Conservation (phyloP, 441 rosid genomes). For the Bocquillonia castaneifolia region DNA sequence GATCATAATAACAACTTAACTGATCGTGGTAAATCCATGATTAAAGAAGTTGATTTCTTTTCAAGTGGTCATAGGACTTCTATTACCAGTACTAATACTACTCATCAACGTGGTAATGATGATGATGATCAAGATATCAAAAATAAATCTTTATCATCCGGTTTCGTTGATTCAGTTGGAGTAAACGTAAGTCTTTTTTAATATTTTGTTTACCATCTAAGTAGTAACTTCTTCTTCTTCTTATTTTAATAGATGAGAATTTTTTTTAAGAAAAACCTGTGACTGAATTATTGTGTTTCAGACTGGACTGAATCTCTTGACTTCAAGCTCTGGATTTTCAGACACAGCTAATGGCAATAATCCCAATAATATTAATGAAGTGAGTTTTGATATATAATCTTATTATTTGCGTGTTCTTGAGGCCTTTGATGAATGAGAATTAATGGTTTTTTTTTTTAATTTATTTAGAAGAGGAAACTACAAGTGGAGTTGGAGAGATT, state of each 20-base stretch:
- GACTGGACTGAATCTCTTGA: slow-evolving; percentile 49
- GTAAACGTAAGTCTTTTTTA: slow-evolving; percentile 49
- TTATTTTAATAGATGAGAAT: not conserved
- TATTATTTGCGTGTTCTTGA: not conserved
- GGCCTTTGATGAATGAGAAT: not conserved
- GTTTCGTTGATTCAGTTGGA: slow-evolving; percentile 31
- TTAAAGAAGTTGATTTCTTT: slow-evolving; percentile 79
- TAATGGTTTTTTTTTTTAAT: not conserved
- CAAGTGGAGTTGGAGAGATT: slow-evolving; percentile 46
- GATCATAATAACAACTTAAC: too few relatives aligned
- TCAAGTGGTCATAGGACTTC: slow-evolving; percentile 25
- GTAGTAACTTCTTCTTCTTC: not conserved
- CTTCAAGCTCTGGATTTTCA: slow-evolving; percentile 37
- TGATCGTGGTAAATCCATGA: slow-evolving; percentile 28
- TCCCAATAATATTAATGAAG: slow-evolving; percentile 37
- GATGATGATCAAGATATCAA: slow-evolving; percentile 30
- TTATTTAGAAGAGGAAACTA: slow-evolving; percentile 33
- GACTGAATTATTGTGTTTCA: slow-evolving; percentile 23
- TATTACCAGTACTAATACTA: not conserved
- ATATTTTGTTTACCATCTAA: not conserved
- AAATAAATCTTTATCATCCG: slow-evolving; percentile 25
- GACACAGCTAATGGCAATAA: slow-evolving; percentile 26
- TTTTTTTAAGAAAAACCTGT: not conserved
- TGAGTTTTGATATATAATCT: slow-evolving; percentile 22
- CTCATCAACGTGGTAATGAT: not conserved